Evolutionary conservation across 768 basidiomycete species (phyloP).

Genomic region (Mycena haematopus): DNA sequence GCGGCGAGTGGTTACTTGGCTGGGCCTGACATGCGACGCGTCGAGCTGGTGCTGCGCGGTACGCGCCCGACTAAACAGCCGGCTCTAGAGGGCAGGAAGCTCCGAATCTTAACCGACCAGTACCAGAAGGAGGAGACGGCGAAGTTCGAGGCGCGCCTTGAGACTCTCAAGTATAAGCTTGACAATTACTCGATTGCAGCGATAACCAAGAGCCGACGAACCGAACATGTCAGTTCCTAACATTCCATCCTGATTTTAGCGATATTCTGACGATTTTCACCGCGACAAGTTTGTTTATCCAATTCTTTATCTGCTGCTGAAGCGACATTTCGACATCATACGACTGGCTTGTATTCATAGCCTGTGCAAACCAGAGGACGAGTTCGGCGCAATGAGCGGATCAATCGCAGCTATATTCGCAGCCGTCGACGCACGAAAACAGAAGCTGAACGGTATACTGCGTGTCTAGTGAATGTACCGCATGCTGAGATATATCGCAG

Average conservation of each 20-base stretch:
- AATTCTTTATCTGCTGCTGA: slow-evolving; percentile 18
- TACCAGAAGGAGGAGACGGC: slow-evolving; percentile 17
- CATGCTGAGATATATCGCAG: neutral
- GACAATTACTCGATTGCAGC: slow-evolving; percentile 5
- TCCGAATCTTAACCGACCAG: too few species aligned
- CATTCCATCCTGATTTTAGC: too few species aligned
- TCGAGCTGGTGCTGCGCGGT: slow-evolving; percentile 32
- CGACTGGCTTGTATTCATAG: slow-evolving; percentile 20
- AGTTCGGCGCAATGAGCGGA: slow-evolving; percentile 20
- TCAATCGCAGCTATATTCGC: slow-evolving; percentile 20
- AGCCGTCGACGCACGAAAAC: slow-evolving; percentile 23
- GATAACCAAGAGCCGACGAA: too few species aligned
- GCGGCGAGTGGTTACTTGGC: slow-evolving; percentile 27
- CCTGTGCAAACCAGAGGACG: slow-evolving; percentile 1
- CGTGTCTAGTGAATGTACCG: neutral
- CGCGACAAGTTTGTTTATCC: slow-evolving; percentile 29
- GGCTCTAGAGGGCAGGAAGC: too few species aligned
- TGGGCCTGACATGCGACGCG: slow-evolving; percentile 14
- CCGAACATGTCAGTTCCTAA: too few species aligned
- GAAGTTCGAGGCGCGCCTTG: slow-evolving; percentile 19
- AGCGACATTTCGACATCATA: slow-evolving; percentile 28
- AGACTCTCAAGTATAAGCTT: slow-evolving; percentile 26
- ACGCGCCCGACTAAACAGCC: slow-evolving; percentile 16
- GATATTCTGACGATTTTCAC: slow-evolving; percentile 13
- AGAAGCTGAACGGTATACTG: slow-evolving; percentile 12